These are phyloP conservation scores for Hyphopichia burtonii DNA, from an alignment of 1,139 yeast genomes.

Conservation along the genomic window DNA sequence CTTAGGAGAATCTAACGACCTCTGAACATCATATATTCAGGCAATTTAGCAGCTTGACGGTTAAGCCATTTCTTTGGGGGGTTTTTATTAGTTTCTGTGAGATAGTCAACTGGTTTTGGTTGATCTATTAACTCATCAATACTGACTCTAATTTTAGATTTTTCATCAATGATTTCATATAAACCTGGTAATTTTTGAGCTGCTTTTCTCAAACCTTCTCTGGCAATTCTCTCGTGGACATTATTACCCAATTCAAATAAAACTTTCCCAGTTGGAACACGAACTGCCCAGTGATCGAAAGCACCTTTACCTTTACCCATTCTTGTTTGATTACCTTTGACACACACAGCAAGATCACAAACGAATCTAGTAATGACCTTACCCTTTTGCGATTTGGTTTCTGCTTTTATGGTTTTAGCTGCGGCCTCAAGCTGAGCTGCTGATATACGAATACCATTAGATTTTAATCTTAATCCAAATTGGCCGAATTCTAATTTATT, in stretches of 20 bases:
- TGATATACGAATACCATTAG: conserved; percentile 83
- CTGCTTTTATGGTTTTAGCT: conserved; percentile 79
- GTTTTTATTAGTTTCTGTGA: conserved; percentile 50
- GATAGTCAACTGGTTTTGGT: conserved; percentile 51
- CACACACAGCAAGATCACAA: conserved; percentile 87
- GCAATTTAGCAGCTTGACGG: conserved; percentile 48
- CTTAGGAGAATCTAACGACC: conserved; percentile 41
- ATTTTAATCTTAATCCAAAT: conserved; percentile 82
- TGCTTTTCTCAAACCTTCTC: conserved; percentile 90
- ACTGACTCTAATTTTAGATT: conserved; percentile 72
- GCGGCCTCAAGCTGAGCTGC: conserved; percentile 93
- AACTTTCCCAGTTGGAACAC: conserved; percentile 95
- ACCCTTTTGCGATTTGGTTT: conserved; percentile 71
- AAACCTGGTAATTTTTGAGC: conserved; percentile 90
- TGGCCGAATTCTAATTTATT: conserved; percentile 77
- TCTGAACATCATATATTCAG: conserved; percentile 51
- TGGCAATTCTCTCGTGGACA: conserved; percentile 85
- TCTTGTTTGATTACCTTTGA: conserved; percentile 98
- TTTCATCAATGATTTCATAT: conserved; percentile 77
- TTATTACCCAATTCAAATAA: conserved; percentile 80
- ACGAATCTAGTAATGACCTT: conserved; percentile 76
- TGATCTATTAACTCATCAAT: conserved; percentile 46
- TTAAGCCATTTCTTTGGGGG: conserved; percentile 68
- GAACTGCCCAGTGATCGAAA: conserved; percentile 94
- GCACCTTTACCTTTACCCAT: conserved; percentile 99